phyloP scores from a whole-genome alignment of 2,329 filamentous ascomycete species.

The Colletotrichum phormii region DNA sequence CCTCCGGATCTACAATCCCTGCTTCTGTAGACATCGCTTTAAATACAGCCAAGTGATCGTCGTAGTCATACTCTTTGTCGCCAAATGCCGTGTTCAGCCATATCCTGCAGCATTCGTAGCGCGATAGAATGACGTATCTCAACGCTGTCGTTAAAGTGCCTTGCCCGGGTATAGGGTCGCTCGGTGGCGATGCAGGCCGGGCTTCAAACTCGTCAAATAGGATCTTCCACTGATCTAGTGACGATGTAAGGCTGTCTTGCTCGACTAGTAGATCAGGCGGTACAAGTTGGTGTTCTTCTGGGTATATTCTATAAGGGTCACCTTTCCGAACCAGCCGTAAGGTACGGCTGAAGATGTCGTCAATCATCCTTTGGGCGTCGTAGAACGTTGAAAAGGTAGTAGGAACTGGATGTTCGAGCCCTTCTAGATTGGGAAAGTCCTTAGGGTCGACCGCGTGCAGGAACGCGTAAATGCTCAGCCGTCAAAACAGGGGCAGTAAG shows the following conservation, averaged over 20 bases:
- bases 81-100: conserved; percentile 15
- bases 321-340: conserved; percentile 1
- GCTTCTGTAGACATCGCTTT: background rate
- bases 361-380: conserved; percentile 11
- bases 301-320: background rate
- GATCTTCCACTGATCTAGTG: background rate
- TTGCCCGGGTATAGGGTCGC: background rate
- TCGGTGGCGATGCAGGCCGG: background rate
- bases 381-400: background rate
- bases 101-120: conserved; percentile 4
- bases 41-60: background rate
- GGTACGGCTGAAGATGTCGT: conserved; percentile 1
- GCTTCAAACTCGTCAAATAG: background rate
- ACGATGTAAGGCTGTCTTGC: background rate
- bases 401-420: background rate
- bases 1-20: background rate
- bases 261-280: background rate
- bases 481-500: conserved; percentile 13
- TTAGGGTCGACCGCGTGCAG: background rate
- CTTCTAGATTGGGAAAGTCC: conserved; percentile 30
- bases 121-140: background rate
- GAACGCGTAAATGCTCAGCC: background rate
- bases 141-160: background rate
- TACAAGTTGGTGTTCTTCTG: background rate
- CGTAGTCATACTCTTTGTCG: background rate